Evolutionary conservation across 1,284 basidiomycete species (phyloP).

Genomic region (Ceratobasidium sp.): DNA sequence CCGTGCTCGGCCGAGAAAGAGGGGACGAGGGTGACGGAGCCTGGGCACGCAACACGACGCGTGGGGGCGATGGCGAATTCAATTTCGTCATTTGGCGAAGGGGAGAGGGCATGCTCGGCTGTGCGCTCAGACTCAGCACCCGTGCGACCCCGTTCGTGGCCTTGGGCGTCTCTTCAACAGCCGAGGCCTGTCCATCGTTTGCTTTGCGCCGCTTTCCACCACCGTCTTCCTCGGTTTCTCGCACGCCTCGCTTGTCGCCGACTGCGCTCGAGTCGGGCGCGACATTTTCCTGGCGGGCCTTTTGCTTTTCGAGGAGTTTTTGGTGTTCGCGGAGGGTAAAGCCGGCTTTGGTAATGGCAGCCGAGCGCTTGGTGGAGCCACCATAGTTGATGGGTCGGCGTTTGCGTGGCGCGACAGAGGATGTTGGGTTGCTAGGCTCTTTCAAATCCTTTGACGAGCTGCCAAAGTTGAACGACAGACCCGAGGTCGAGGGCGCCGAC

Average conservation of each 20-base stretch:
- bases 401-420: constrained; percentile 10
- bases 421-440: neutral
- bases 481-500: neutral
- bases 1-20: neutral
- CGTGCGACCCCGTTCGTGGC: neutral
- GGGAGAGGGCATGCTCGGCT: constrained; percentile 30
- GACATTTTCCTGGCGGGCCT: constrained; percentile 14
- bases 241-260: constrained; percentile 19
- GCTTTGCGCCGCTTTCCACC: constrained; percentile 16
- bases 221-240: constrained; percentile 21
- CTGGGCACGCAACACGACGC: neutral
- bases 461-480: constrained; percentile 6
- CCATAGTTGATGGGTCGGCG: constrained; percentile 35
- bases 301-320: constrained; percentile 29
- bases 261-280: constrained; percentile 8
- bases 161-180: neutral
- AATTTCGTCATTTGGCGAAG: constrained; percentile 28
- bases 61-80: constrained; percentile 11
- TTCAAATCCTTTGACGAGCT: neutral
- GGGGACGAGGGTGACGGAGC: constrained; percentile 22
- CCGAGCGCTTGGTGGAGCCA: constrained; percentile 15
- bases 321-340: constrained; percentile 30
- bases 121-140: constrained; percentile 24
- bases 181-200: constrained; percentile 8
- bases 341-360: constrained; percentile 8